These are phyloP conservation scores for Colletotrichum sp. DNA, from an alignment of 2,329 filamentous ascomycete species.

Conservation along the genomic window DNA sequence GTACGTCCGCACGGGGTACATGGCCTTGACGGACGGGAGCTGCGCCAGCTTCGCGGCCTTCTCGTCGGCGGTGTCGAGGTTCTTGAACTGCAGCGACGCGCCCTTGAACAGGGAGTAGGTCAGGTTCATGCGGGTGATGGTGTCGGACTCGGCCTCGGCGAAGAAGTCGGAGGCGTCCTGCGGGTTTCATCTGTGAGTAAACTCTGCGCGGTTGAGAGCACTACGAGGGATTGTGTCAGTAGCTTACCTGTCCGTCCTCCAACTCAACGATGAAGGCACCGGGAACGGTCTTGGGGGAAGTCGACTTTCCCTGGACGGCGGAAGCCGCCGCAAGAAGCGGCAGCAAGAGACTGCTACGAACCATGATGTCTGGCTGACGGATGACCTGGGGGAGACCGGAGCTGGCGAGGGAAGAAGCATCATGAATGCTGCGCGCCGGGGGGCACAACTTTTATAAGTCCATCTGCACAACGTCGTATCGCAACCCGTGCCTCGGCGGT, in stretches of 20 bases:
- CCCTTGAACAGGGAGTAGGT: slow-evolving; percentile 59
- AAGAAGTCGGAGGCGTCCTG: slow-evolving; percentile 48
- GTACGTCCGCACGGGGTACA: slow-evolving; percentile 54
- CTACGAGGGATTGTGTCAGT: not conserved
- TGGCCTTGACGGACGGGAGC: slow-evolving; percentile 50
- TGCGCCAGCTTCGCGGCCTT: slow-evolving; percentile 44
- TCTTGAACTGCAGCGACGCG: slow-evolving; percentile 56
- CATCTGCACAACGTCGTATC: not conserved
- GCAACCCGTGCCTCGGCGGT: not conserved
- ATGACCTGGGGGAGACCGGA: slow-evolving; percentile 9
- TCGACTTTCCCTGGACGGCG: slow-evolving; percentile 30
- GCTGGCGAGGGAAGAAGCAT: not conserved
- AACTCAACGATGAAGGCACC: slow-evolving; percentile 61
- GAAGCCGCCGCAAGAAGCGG: slow-evolving; percentile 39
- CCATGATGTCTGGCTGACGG: slow-evolving; percentile 35
- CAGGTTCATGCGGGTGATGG: slow-evolving; percentile 51
- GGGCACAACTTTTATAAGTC: slow-evolving; percentile 6
- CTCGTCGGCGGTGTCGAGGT: slow-evolving; percentile 47
- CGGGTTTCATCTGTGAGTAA: not conserved
- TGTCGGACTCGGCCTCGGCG: slow-evolving; percentile 40
- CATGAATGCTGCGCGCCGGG: not conserved
- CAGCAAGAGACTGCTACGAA: slow-evolving; percentile 35
- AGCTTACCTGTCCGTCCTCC: slow-evolving; percentile 50
- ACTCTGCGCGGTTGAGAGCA: not conserved
- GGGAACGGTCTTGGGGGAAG: slow-evolving; percentile 36